phyloP scores from a whole-genome alignment of 192 early-diverging fungal genomes.

The Coemansia brasiliensis region DNA sequence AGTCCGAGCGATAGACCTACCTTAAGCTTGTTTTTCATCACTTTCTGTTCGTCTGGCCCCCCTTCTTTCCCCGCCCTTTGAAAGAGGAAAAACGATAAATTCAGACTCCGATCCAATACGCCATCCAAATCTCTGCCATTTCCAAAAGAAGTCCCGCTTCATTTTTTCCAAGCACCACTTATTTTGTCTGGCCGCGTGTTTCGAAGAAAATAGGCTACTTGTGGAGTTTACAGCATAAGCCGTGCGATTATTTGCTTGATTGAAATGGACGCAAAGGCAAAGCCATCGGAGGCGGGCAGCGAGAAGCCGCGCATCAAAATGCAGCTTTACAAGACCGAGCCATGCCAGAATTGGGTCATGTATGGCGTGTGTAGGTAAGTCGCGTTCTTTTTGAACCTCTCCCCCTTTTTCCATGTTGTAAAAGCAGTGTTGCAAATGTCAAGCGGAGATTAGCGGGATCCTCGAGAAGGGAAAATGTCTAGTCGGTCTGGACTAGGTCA shows the following conservation, averaged over 20 bases:
- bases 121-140: neutral
- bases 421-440: neutral
- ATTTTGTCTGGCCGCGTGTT: slow-evolving; percentile 4
- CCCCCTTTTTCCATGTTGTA: neutral
- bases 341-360: slow-evolving; percentile 60
- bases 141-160: no score
- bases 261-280: slow-evolving; percentile 7
- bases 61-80: neutral
- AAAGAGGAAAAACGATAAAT: slow-evolving; percentile 3
- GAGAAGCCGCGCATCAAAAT: slow-evolving; percentile 48
- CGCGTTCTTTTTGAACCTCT: neutral
- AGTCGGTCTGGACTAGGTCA: no score
- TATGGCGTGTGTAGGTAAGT: slow-evolving; percentile 61
- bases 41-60: neutral
- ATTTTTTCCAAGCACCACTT: slow-evolving; percentile 4
- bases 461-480: no score
- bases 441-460: no score
- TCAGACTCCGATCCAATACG: slow-evolving; percentile 22
- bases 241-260: neutral
- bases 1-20: slow-evolving; percentile 2
- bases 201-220: neutral
- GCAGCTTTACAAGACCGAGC: slow-evolving; percentile 75
- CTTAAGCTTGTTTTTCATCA: slow-evolving; percentile 3
- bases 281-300: slow-evolving; percentile 8
- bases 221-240: neutral